These are phyloP conservation scores for Conoideocrella luteorostrata DNA, from an alignment of 2,329 filamentous ascomycete genomes.

Conservation along the genomic window DNA sequence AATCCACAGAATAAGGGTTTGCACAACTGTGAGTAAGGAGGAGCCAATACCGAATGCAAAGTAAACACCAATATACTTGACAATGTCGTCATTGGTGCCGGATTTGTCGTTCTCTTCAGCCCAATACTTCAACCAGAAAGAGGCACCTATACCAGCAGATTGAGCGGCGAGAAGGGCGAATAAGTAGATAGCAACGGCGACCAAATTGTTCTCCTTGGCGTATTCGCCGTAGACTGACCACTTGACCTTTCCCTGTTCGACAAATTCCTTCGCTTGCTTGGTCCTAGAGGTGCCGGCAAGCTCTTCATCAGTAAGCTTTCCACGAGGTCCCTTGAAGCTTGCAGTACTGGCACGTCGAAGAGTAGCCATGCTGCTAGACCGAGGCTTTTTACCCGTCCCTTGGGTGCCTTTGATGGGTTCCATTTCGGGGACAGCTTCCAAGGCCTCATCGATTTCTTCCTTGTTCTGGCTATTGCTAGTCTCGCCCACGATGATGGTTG, in stretches of 20 bases:
- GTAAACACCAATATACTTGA: constrained; percentile 91
- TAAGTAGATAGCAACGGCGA: constrained; percentile 76
- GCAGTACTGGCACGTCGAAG: constrained; percentile 85
- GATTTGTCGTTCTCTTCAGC: constrained; percentile 67
- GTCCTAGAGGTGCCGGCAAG: constrained; percentile 65
- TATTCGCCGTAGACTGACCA: constrained; percentile 92
- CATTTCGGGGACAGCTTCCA: constrained; percentile 70
- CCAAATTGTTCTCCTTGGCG: constrained; percentile 85
- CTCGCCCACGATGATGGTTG: constrained; percentile 49
- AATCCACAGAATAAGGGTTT: constrained; percentile 96
- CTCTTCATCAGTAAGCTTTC: constrained; percentile 81
- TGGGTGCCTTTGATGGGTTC: constrained; percentile 61
- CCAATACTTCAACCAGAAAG: constrained; percentile 92
- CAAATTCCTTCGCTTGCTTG: constrained; percentile 79
- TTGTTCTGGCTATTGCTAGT: constrained; percentile 45
- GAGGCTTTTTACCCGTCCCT: constrained; percentile 44
- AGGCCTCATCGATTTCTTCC: constrained; percentile 67
- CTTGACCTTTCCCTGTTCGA: constrained; percentile 95
- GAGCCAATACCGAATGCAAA: constrained; percentile 90
- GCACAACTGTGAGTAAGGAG: constrained; percentile 76
- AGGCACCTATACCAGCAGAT: constrained; percentile 74
- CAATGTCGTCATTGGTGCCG: constrained; percentile 67
- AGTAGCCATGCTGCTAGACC: constrained; percentile 68
- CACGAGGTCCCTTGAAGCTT: constrained; percentile 79
- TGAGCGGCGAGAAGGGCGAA: constrained; percentile 72